Evolutionary conservation across 2,329 filamentous ascomycete genomes (phyloP).

Genomic region (Elsinoe arachidis): DNA sequence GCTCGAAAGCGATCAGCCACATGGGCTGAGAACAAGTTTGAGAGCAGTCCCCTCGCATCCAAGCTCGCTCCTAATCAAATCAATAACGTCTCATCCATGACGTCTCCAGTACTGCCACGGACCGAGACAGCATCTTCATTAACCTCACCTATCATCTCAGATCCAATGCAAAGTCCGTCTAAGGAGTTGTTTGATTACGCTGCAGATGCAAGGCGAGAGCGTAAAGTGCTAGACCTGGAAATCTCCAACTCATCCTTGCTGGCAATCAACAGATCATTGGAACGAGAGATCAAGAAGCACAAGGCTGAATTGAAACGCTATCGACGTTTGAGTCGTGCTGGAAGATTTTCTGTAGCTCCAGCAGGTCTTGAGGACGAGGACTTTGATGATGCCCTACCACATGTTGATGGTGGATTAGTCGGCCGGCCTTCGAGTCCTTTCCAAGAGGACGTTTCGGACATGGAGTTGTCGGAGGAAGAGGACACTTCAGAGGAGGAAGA

Average conservation of each 20-base stretch:
- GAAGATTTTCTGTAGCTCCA: conserved; percentile 56
- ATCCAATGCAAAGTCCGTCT: conserved; percentile 22
- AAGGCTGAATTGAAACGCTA: conserved; percentile 79
- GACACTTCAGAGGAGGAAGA: conserved; percentile 29
- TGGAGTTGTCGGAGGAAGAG: conserved; percentile 11
- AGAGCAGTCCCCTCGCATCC: neutral
- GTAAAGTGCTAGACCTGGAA: conserved; percentile 91
- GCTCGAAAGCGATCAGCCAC: conserved; percentile 10
- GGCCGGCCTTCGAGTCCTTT: conserved; percentile 21
- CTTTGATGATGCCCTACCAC: conserved; percentile 30
- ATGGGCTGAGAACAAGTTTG: conserved; percentile 7
- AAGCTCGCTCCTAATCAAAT: neutral
- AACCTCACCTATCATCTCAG: neutral
- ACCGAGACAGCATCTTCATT: neutral
- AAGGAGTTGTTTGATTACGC: conserved; percentile 63
- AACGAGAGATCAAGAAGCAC: conserved; percentile 85
- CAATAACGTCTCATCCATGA: neutral
- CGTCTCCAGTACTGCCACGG: conserved; percentile 2
- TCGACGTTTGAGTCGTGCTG: conserved; percentile 74
- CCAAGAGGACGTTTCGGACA: conserved; percentile 13
- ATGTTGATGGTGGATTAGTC: conserved; percentile 26
- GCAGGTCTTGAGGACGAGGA: conserved; percentile 24
- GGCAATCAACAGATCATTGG: conserved; percentile 88
- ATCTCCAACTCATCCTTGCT: conserved; percentile 93
- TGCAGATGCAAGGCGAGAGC: conserved; percentile 78